phyloP scores from a whole-genome alignment of 495 filamentous ascomycete species.

The Ascobolus immersus region DNA sequence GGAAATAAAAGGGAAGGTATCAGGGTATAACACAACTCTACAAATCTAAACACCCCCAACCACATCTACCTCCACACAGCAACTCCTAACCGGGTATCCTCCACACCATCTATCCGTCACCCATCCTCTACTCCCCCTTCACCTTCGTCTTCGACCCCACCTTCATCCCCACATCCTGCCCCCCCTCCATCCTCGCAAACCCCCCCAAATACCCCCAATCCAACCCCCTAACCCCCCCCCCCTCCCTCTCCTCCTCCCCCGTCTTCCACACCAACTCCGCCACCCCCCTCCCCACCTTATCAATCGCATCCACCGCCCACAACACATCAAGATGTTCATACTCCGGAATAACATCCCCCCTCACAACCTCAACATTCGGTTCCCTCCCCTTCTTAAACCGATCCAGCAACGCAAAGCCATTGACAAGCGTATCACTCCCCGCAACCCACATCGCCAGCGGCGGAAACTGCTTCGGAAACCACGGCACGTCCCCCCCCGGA shows the following conservation, averaged over 20 bases:
- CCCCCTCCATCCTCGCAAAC: conserved; percentile 4
- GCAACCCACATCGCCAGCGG: conserved; percentile 79
- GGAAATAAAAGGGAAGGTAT: no score
- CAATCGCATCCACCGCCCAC: conserved; percentile 77
- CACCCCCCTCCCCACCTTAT: conserved; percentile 63
- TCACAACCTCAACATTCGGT: conserved; percentile 56
- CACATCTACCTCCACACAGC: no score
- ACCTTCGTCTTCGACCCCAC: no score
- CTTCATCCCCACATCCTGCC: conserved; percentile 1
- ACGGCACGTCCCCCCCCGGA: conserved; percentile 24
- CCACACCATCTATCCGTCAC: no score
- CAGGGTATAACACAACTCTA: no score
- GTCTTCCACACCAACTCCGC: conserved; percentile 64
- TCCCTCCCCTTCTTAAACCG: conserved; percentile 57
- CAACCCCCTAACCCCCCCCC: conserved; percentile 6
- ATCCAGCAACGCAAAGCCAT: conserved; percentile 46
- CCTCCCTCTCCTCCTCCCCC: conserved; percentile 21
- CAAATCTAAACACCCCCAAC: no score
- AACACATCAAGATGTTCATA: conserved; percentile 93
- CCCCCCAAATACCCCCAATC: no score
- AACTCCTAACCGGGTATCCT: no score
- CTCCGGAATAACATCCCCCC: conserved; percentile 59
- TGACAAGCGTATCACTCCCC: conserved; percentile 60
- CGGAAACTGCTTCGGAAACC: conserved; percentile 59
- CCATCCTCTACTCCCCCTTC: no score